Percentiles rank a stretch among this genome's conserved stretches.
Evolutionary conservation across 768 basidiomycete genomes (phyloP).

Genomic region (Lyophyllum semitale): DNA sequence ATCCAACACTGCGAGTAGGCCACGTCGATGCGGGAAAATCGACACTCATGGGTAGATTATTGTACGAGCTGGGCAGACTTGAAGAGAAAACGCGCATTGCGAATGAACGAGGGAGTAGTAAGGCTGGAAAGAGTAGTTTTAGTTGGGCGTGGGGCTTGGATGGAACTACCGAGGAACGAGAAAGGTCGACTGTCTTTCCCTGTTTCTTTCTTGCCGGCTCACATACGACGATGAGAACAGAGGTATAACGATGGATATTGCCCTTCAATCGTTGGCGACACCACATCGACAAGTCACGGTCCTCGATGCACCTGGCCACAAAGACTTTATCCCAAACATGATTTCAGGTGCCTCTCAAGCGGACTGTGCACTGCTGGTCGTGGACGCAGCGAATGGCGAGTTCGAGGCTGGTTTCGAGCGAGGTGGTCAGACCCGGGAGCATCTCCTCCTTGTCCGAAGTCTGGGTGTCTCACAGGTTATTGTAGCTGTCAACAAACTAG

Average conservation of each 20-base stretch:
- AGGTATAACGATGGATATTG: constrained; percentile 98
- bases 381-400: constrained; percentile 87
- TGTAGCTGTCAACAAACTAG: constrained; percentile 94
- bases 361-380: constrained; percentile 90
- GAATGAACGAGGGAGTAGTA: constrained; percentile 88
- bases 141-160: constrained; percentile 99
- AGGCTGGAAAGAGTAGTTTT: constrained; percentile 92
- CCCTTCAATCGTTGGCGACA: constrained; percentile 76
- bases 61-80: constrained; percentile 89
- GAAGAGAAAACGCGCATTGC: constrained; percentile 82
- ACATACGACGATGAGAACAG: constrained; percentile 40
- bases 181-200: constrained; percentile 57
- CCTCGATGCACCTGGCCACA: constrained; percentile 97
- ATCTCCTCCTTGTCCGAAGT: constrained; percentile 87
- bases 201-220: not conserved
- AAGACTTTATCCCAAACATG: constrained; percentile 99
- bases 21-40: constrained; percentile 99
- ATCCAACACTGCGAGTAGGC: constrained; percentile 47
- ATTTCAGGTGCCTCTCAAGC: constrained; percentile 98
- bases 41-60: constrained; percentile 90
- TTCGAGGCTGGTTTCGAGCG: constrained; percentile 96
- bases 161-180: constrained; percentile 88
- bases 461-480: constrained; percentile 90
- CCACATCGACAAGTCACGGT: constrained; percentile 81
- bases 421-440: constrained; percentile 95